Base-by-base conservation (phyloP, 2,329 filamentous ascomycete genomes). In the Penicillium sp. region DNA sequence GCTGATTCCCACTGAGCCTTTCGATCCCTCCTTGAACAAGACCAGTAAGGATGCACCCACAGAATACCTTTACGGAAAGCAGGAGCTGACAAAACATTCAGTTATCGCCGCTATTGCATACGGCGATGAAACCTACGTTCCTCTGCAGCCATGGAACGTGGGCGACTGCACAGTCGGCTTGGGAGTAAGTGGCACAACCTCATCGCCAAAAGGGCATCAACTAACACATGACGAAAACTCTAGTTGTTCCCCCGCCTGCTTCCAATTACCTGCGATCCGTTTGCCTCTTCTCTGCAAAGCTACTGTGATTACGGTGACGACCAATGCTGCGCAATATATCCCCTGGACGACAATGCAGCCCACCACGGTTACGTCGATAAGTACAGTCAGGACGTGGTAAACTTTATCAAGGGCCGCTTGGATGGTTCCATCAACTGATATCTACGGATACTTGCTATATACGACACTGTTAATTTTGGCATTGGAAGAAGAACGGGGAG, bases 291-390 rank as follows among this genome's bases (percentile, higher is more conserved):
- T 4, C 45, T 59, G 13, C 57, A 50, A 20, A 56, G 42, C 43
- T 60, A 60, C 43, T 58, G 55, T 30, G 55, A 60, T 28, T 50
- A 45, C 39, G 57, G 55, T 20, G 53, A 58, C 38, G 38, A 35
- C 2, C 53, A 54, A 39, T 54, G 54, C 35, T 57, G 56, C 22
- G 44, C 49, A n/a, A 44, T 30, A 4, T 42, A 44, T 8, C 57
- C 53, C 7, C 14, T 27, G 6, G 52, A 57, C n/a, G 35, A 44
- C 28, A 54, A 57, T 20, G 30, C 44, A 1, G 55, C 52, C 18
- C 57, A 58, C n/a, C 55, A 60, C 31, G 35, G 14, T 13, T 56
- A 60, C 10, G 31, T 54, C 7, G 28, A 39, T 1, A 57, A 56
- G 16, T 56, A 60, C 13, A 48, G 56, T 16, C 52, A 60, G 38